These are phyloP conservation scores for Amanita pallidorosea DNA, from an alignment of 768 basidiomycete species.

Conservation along the genomic window DNA sequence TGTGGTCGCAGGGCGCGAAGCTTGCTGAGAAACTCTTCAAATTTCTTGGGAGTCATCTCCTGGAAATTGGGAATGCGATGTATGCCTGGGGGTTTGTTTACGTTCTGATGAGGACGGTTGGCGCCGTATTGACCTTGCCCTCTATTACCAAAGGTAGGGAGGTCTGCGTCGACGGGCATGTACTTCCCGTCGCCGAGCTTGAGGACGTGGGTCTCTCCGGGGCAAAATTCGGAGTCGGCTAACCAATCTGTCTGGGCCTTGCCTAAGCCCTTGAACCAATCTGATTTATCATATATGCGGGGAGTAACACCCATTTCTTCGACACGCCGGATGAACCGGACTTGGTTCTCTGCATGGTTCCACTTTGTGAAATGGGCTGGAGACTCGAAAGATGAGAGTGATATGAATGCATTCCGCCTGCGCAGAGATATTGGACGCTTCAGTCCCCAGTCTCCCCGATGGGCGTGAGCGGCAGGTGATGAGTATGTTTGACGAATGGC, in stretches of 20 bases:
- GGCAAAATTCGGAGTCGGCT: slow-evolving; percentile 21
- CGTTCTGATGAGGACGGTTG: slow-evolving; percentile 2
- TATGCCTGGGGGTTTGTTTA: slow-evolving; percentile 1
- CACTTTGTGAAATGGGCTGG: slow-evolving; percentile 71
- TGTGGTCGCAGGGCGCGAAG: slow-evolving; percentile 44
- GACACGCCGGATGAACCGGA: slow-evolving; percentile 56
- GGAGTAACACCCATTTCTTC: slow-evolving; percentile 48
- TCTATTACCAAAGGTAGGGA: slow-evolving; percentile 12
- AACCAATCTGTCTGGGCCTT: slow-evolving; percentile 21
- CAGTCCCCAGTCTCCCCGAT: slow-evolving; percentile 77
- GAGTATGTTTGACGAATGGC: slow-evolving; percentile 70
- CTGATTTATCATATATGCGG: slow-evolving; percentile 11
- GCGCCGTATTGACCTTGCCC: slow-evolving; percentile 19
- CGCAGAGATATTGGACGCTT: slow-evolving; percentile 72
- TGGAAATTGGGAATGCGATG: slow-evolving; percentile 39
- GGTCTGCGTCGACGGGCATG: slow-evolving; percentile 5
- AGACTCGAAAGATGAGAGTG: slow-evolving; percentile 59
- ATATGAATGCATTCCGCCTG: slow-evolving; percentile 52
- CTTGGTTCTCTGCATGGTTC: slow-evolving; percentile 54
- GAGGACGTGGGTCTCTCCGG: slow-evolving; percentile 13
- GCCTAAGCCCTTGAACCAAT: slow-evolving; percentile 32
- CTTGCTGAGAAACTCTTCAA: slow-evolving; percentile 46
- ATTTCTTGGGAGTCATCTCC: slow-evolving; percentile 49
- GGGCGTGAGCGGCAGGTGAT: slow-evolving; percentile 53
- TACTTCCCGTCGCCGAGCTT: slow-evolving; percentile 10